Conservation (phyloP, 345 rosid species). For the Turritis glabra region DNA sequence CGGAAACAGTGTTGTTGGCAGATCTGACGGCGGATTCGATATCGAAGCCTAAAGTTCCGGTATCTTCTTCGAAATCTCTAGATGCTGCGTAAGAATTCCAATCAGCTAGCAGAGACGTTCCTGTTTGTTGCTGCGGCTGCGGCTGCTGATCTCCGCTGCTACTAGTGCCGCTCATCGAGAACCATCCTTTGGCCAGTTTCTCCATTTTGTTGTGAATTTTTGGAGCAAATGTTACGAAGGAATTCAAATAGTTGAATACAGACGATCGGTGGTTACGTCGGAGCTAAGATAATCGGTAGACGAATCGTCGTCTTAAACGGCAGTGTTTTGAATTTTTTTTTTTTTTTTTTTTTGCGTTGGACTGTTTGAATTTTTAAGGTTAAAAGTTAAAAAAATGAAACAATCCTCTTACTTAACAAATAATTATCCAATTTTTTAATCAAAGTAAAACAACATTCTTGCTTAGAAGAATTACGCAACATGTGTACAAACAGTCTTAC, state of each 20-base stretch:
- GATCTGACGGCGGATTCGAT: constrained; percentile 20
- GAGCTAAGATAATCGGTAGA: not conserved
- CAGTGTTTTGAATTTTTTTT: no score
- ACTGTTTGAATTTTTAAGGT: no score
- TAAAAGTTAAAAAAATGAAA: no score
- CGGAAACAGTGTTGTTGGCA: constrained; percentile 12
- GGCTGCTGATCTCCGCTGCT: constrained; percentile 5
- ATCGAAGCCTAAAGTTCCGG: not conserved
- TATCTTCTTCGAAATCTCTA: constrained; percentile 1
- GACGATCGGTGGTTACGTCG: not conserved
- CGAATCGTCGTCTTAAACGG: not conserved
- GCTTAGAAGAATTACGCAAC: no score
- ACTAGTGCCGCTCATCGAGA: constrained; percentile 17
- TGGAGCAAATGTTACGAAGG: not conserved
- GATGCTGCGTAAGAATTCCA: constrained; percentile 14
- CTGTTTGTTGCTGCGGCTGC: not conserved
- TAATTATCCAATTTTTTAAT: no score
- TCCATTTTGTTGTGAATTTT: not conserved
- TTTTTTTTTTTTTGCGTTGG: no score
- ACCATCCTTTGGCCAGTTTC: not conserved
- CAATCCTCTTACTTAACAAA: no score
- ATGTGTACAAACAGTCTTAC: no score
- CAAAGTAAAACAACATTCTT: no score
- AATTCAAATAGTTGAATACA: not conserved
- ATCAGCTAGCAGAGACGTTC: constrained; percentile 1